Evolutionary conservation across 148 eudicot genomes (phyloP).

Genomic region (Linanthus parryae): DNA sequence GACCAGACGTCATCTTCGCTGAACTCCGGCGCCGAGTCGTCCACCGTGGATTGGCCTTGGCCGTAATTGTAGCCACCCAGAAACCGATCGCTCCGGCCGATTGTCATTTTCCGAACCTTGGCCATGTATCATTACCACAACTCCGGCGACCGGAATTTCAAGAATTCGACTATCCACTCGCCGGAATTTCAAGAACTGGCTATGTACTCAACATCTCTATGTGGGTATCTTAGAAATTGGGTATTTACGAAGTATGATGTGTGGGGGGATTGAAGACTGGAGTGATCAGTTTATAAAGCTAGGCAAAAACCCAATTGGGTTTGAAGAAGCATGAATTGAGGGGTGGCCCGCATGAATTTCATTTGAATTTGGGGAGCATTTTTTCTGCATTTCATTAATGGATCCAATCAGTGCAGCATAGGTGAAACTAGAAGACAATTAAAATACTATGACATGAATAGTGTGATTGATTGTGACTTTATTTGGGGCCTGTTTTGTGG

Average conservation of each 20-base stretch:
- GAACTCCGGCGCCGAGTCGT: conserved; percentile 33
- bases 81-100: conserved; percentile 57
- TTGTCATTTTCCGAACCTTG: conserved; percentile 59
- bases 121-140: conserved; percentile 57
- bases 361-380: conserved; percentile 39
- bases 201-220: too few relatives aligned
- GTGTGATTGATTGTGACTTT: too few relatives aligned
- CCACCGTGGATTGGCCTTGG: conserved; percentile 13
- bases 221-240: too few relatives aligned
- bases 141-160: not conserved
- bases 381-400: conserved; percentile 29
- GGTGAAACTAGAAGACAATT: conserved; percentile 15
- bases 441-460: conserved; percentile 15
- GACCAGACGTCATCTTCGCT: conserved; percentile 78
- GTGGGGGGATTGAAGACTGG: not conserved
- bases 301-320: conserved; percentile 1
- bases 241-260: conserved; percentile 10
- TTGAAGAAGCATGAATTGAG: not conserved
- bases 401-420: conserved; percentile 5
- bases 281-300: conserved; percentile 15
- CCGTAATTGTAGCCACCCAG: conserved; percentile 30
- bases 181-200: too few relatives aligned
- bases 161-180: conserved; percentile 1
- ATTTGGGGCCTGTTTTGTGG: too few relatives aligned
- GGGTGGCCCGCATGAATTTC: conserved; percentile 14